These are phyloP conservation scores for Neofusicoccum sp. DNA, from an alignment of 2,329 filamentous ascomycete species.

Conservation along the genomic window DNA sequence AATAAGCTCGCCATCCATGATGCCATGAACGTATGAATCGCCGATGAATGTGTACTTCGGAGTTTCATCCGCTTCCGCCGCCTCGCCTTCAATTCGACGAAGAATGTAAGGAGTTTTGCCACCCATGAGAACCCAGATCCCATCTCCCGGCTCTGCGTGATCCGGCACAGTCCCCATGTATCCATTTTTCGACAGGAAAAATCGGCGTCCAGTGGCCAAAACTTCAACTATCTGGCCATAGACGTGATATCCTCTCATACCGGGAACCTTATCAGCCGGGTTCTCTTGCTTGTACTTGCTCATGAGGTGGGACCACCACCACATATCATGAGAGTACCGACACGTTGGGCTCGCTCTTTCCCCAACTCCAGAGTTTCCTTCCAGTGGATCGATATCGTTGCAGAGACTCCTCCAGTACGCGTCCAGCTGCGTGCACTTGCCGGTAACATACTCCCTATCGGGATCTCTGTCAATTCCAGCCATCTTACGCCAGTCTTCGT, in stretches of 20 bases:
- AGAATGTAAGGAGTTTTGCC: neutral
- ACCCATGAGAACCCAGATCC: neutral
- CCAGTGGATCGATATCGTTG: neutral
- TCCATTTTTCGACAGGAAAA: neutral
- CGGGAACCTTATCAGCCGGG: too few relatives aligned
- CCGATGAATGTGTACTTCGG: slow-evolving; percentile 14
- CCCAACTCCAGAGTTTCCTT: neutral
- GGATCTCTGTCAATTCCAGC: too few relatives aligned
- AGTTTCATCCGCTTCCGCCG: neutral
- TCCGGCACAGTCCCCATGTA: neutral
- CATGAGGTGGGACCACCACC: neutral
- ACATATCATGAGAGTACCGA: neutral
- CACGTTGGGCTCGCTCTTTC: too few relatives aligned
- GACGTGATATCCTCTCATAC: too few relatives aligned
- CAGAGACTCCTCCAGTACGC: neutral
- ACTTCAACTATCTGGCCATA: too few relatives aligned
- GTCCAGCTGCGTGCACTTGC: neutral
- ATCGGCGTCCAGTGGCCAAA: neutral
- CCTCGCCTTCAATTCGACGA: neutral
- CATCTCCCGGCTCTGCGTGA: neutral
- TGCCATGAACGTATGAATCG: slow-evolving; percentile 27
- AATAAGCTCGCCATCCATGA: slow-evolving; percentile 25
- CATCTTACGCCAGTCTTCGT: too few relatives aligned
- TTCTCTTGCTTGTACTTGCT: too few relatives aligned
- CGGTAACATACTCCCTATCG: neutral